Evolutionary conservation across 768 basidiomycete genomes (phyloP).

Genomic region (Lactarius sp.): DNA sequence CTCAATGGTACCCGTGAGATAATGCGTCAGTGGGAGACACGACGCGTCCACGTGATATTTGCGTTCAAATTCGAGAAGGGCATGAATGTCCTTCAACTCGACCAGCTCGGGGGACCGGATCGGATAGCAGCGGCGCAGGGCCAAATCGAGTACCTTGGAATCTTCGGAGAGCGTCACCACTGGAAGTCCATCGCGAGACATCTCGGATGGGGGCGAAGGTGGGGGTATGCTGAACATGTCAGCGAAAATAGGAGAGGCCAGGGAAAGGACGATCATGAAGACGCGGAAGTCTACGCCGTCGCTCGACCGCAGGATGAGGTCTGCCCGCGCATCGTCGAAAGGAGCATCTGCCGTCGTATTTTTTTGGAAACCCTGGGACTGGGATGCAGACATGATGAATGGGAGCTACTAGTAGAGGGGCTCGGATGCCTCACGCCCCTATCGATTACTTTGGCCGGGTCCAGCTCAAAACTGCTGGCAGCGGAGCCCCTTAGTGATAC

Average conservation of each 20-base stretch:
- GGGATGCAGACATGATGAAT: not conserved
- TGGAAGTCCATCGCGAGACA: not conserved
- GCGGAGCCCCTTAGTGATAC: too few relatives aligned
- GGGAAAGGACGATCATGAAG: constrained; percentile 12
- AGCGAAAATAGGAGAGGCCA: constrained; percentile 11
- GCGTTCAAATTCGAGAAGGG: constrained; percentile 13
- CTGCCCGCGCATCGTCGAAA: constrained; percentile 8
- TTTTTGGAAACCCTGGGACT: not conserved
- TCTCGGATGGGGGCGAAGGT: not conserved
- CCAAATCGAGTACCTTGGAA: constrained; percentile 7
- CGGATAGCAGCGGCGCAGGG: constrained; percentile 20
- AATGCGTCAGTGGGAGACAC: not conserved
- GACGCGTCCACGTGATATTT: constrained; percentile 19
- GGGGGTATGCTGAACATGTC: constrained; percentile 12
- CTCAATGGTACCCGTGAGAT: not conserved
- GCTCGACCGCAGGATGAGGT: constrained; percentile 11
- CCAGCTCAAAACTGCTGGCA: too few relatives aligned
- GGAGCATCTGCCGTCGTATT: not conserved
- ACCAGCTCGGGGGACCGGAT: not conserved
- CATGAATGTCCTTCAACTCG: not conserved
- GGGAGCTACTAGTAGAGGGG: too few relatives aligned
- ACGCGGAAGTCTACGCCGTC: constrained; percentile 13
- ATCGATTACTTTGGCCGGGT: too few relatives aligned
- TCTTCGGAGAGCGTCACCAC: constrained; percentile 7
- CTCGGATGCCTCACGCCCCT: too few relatives aligned